Base-by-base conservation (phyloP, 306 rosid genomes). In the Delonix regia region DNA sequence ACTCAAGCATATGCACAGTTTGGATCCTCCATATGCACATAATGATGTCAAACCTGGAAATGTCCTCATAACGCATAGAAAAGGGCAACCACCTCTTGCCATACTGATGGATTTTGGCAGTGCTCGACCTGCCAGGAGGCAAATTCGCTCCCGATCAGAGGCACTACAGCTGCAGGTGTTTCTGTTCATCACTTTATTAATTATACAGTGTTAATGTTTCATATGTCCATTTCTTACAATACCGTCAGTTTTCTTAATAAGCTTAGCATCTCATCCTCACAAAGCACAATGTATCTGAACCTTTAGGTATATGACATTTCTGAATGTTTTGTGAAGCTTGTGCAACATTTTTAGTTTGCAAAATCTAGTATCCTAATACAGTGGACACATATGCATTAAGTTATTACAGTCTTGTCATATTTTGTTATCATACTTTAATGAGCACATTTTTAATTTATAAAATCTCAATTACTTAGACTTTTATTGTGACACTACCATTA, bases 21-120 rank as follows among this genome's bases (percentile, higher is more conserved):
- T 93, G 24, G 98, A 93, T 76, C 96, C 97, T 69, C 92, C 99
- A 72, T 93, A 93, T 89, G 99, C 98, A 19, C 99, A 96, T 79
- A 96, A 91, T 73, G 98, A 96, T 80, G 90, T 96, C 82, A 96
- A 96, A 85, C 97, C 99, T 36, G 99, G 98, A n/a, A 96, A 96
- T 73, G 88, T 93, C 84, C 91, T 96, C 81, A 67, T 96, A 73
- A 91, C 97, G 42, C 92, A 78, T 48, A 84, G 93, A 72, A 96
- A 89, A 82, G 98, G 92, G 68, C 86, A 87, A 71, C 78, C 98
- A 21, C 94, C 97, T 51, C 90, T 93, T 69, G 98, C 98, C 83
- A 96, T 93, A 79, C 87, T 96, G 83, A 96, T 96, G 99, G 99
- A 96, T 88, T 93, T 96, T 82, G 96, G 99, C 74, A 96, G 99